phyloP scores from a whole-genome alignment of 306 rosid genomes.

The Argentina anserina region DNA sequence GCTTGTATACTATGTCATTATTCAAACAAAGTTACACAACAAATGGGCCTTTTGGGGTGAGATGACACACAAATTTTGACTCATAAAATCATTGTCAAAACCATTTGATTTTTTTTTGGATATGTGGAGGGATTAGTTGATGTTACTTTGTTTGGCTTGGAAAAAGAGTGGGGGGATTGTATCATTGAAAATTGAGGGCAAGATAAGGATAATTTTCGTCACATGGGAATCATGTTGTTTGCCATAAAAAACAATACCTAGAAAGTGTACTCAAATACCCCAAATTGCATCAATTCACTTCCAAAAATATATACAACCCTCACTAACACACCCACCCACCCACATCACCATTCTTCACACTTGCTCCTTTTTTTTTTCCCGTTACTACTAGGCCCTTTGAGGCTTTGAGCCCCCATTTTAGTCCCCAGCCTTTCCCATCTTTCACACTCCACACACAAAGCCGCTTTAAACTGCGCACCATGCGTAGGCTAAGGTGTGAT shows the following conservation, averaged over 20 bases:
- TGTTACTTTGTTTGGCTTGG: conserved; percentile 23
- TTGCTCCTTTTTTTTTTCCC: no score
- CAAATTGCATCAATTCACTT: conserved; percentile 23
- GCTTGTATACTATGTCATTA: background rate
- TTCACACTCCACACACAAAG: conserved; percentile 3
- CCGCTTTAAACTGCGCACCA: conserved; percentile 20
- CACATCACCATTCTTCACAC: background rate
- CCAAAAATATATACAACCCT: conserved; percentile 27
- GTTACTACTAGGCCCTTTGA: conserved; percentile 11
- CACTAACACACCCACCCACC: conserved; percentile 2
- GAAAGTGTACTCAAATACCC: conserved; percentile 56
- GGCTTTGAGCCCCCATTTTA: conserved; percentile 9
- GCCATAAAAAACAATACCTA: conserved; percentile 74
- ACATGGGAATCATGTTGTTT: conserved; percentile 66
- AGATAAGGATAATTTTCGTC: conserved; percentile 69
- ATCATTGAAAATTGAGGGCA: conserved; percentile 47
- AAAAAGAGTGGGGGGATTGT: conserved; percentile 7
- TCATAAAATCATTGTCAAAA: conserved; percentile 50
- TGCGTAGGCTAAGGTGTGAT: conserved; percentile 18
- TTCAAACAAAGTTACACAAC: background rate
- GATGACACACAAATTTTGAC: conserved; percentile 39
- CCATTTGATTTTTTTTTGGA: background rate
- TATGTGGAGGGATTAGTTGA: background rate
- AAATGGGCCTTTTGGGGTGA: background rate
- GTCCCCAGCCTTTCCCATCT: background rate